Percentiles rank a stretch among this genome's conserved stretches.
Evolutionary conservation across 1,284 basidiomycete genomes (phyloP).

Genomic region (Microstroma glucosiphilum): DNA sequence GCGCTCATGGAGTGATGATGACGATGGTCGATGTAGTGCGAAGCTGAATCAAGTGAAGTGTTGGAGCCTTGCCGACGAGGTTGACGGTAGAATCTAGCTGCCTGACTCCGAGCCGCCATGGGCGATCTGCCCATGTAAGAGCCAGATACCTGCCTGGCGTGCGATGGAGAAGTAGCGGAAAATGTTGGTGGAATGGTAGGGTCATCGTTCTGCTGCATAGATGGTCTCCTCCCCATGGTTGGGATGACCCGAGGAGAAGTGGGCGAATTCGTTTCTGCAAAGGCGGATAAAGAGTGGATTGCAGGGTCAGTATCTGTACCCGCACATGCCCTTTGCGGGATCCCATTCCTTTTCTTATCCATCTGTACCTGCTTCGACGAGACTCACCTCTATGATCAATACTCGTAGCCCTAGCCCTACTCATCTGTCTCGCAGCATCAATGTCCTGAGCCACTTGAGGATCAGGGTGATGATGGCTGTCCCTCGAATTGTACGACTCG

Average conservation of each 20-base stretch:
- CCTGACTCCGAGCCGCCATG: slow-evolving; percentile 1
- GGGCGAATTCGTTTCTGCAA: background rate
- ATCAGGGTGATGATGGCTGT: slow-evolving; percentile 15
- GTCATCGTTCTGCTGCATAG: background rate
- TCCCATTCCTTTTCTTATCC: background rate
- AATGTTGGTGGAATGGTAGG: no score
- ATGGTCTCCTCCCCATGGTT: background rate
- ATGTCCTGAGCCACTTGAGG: slow-evolving; percentile 44
- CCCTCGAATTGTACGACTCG: no score
- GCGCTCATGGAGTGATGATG: slow-evolving; percentile 34
- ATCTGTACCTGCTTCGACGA: background rate
- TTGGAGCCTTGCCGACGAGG: slow-evolving; percentile 42
- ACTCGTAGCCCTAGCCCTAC: slow-evolving; percentile 25
- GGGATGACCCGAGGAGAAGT: slow-evolving; percentile 4
- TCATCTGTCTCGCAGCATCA: slow-evolving; percentile 48
- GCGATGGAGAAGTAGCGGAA: slow-evolving; percentile 16
- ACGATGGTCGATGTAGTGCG: slow-evolving; percentile 49
- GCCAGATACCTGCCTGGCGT: slow-evolving; percentile 18
- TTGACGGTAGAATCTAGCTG: slow-evolving; percentile 38
- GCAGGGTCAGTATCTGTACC: background rate
- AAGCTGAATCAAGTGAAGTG: slow-evolving; percentile 44
- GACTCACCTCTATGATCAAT: background rate
- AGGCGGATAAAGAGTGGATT: background rate
- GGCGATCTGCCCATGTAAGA: slow-evolving; percentile 15
- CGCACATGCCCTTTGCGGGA: background rate